These are phyloP conservation scores for Boechera divaricarpa DNA, from an alignment of 345 rosid species.

Conservation along the genomic window DNA sequence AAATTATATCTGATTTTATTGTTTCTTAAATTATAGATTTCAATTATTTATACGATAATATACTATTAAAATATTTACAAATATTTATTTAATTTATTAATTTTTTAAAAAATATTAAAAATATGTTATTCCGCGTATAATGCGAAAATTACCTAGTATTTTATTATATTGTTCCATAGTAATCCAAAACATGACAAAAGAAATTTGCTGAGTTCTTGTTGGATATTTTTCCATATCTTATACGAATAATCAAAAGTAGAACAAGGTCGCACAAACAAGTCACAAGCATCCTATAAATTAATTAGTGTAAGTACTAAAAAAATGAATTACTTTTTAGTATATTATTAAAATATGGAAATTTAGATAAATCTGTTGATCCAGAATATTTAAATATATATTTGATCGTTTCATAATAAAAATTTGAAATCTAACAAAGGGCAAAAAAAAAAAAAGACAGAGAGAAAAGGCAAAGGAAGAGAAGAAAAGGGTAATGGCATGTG, in stretches of 20 bases:
- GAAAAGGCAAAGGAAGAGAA: constrained; percentile 22
- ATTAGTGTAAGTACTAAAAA: neutral
- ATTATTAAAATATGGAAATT: constrained; percentile 10
- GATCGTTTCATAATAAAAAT: neutral
- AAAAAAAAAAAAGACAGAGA: constrained; percentile 13
- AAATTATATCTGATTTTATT: too few relatives aligned
- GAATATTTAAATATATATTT: neutral
- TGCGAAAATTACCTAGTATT: too few relatives aligned
- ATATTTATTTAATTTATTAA: too few relatives aligned
- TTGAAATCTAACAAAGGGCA: constrained; percentile 29
- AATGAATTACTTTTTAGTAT: constrained; percentile 2
- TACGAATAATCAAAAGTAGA: constrained; percentile 26
- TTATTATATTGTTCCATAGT: neutral
- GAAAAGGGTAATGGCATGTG: constrained; percentile 35
- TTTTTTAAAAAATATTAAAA: too few relatives aligned
- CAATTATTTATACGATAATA: neutral
- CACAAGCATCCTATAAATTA: constrained; percentile 7
- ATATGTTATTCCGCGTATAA: too few relatives aligned
- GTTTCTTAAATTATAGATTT: too few relatives aligned
- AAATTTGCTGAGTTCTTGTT: constrained; percentile 10
- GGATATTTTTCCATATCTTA: constrained; percentile 8
- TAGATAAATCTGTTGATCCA: constrained; percentile 7
- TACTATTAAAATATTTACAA: too few relatives aligned
- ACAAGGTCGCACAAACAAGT: neutral
- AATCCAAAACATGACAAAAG: constrained; percentile 20